These are phyloP conservation scores for Pneumocystis oryctolagi DNA, from an alignment of 1,139 yeast genomes.

Conservation along the genomic window DNA sequence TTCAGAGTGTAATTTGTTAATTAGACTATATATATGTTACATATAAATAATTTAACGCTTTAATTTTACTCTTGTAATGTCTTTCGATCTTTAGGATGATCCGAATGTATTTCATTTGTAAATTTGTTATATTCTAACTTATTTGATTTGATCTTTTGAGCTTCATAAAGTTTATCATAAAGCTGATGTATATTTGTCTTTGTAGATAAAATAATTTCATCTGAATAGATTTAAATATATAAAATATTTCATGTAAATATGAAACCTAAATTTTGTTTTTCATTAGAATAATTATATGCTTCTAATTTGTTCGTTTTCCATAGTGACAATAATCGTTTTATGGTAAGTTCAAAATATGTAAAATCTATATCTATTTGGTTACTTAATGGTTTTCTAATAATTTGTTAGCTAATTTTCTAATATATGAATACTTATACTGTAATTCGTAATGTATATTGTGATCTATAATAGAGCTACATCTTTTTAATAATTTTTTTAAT, in stretches of 20 bases:
- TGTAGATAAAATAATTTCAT: background rate
- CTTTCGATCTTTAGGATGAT: slow-evolving; percentile 19
- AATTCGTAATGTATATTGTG: background rate
- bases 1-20: slow-evolving; percentile 18
- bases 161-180: slow-evolving; percentile 14
- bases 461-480: background rate
- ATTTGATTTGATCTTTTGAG: slow-evolving; percentile 19
- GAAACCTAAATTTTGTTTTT: background rate
- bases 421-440: background rate
- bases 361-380: background rate
- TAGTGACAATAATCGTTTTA: background rate
- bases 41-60: background rate
- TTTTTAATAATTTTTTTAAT: background rate
- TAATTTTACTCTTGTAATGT: slow-evolving; percentile 15
- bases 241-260: background rate
- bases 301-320: background rate
- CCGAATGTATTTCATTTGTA: slow-evolving; percentile 19
- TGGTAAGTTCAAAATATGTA: background rate
- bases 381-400: background rate
- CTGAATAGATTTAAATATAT: background rate
- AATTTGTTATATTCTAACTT: slow-evolving; percentile 20
- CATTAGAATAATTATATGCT: background rate
- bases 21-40: slow-evolving; percentile 3
- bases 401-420: background rate
- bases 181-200: background rate